A percentile compares a stretch with the other conserved stretches of the same genome.
phyloP scores from a whole-genome alignment of 148 eudicot species.

The Vaccinium darrowii region DNA sequence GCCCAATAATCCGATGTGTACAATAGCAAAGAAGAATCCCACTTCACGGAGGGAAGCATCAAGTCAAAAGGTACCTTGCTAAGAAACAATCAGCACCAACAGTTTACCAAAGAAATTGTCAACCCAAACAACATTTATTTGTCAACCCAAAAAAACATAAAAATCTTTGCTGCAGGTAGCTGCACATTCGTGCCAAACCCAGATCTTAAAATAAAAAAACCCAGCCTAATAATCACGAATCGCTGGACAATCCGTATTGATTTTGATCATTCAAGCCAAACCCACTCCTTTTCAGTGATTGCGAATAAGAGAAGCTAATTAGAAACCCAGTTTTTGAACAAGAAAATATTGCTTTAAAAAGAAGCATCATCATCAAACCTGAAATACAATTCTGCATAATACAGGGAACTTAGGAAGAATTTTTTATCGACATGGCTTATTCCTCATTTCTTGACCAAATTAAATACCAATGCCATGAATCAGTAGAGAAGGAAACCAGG shows the following conservation, averaged over 20 bases:
- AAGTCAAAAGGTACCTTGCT: background rate
- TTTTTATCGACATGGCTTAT: background rate
- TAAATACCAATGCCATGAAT: conserved; percentile 6
- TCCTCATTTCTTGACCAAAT: background rate
- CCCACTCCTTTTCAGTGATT: no score
- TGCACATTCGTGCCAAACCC: no score
- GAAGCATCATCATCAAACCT: background rate
- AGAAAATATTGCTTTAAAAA: background rate
- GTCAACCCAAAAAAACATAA: background rate
- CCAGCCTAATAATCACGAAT: no score
- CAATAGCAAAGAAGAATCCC: background rate
- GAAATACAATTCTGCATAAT: background rate
- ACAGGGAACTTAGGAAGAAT: background rate
- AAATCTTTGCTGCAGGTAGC: no score
- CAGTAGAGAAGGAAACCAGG: background rate
- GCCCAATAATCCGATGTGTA: background rate
- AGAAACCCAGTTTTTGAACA: conserved; percentile 47
- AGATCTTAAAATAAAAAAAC: no score
- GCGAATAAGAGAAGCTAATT: no score
- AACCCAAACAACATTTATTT: background rate
- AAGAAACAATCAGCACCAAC: background rate
- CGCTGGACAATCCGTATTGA: no score
- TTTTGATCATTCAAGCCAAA: no score
- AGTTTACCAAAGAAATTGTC: background rate
- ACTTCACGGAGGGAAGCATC: background rate